Evolutionary conservation across 106 monocot species (phyloP).

Genomic region (Acorus gramineus): DNA sequence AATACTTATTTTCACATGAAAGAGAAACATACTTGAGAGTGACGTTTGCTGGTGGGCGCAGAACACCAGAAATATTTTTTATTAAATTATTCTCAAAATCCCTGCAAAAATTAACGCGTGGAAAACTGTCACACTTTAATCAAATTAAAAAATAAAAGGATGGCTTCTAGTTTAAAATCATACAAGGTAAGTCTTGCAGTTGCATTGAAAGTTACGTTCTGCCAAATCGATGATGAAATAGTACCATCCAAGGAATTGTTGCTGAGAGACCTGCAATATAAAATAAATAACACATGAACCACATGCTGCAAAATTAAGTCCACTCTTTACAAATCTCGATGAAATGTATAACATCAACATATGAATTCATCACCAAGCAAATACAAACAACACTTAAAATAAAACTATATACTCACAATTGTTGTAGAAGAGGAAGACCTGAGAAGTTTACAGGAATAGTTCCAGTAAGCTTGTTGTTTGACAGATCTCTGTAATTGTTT

Average conservation of each 20-base stretch:
- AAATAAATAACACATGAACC: conserved; percentile 3
- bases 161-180: conserved; percentile 18
- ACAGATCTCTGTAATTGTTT: conserved; percentile 49
- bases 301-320: neutral
- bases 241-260: conserved; percentile 71
- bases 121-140: conserved; percentile 4
- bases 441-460: conserved; percentile 64
- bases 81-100: conserved; percentile 79
- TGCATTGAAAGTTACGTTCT: conserved; percentile 38
- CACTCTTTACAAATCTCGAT: neutral
- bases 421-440: conserved; percentile 54
- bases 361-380: neutral
- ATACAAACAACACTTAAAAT: neutral
- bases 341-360: neutral
- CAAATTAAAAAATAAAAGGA: neutral
- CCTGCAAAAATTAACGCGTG: conserved; percentile 33
- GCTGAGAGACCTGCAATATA: conserved; percentile 57
- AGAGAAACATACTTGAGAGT: conserved; percentile 60
- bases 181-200: conserved; percentile 82
- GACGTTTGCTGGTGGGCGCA: conserved; percentile 65
- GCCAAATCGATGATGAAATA: conserved; percentile 69
- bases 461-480: conserved; percentile 56
- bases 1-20: neutral
- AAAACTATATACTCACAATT: conserved; percentile 42
- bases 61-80: conserved; percentile 37